Evolutionary conservation across 805 yeast species (phyloP), one percentile per base, ranked within the genome.

Genomic region (Teunomyces panamensis): DNA sequence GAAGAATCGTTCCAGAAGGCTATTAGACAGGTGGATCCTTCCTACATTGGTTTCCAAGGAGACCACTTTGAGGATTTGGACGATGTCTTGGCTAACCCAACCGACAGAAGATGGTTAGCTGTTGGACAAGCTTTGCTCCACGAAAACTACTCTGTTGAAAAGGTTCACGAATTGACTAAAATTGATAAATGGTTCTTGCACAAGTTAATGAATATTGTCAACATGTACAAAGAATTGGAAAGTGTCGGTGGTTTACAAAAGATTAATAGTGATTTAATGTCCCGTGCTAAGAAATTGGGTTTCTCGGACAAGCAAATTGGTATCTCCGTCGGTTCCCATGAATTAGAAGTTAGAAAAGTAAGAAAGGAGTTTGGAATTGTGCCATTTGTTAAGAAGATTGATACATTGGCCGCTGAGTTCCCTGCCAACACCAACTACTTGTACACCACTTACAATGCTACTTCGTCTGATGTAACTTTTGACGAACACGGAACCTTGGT

Each of bases 1-100:
- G 99, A 92, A 75, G 99, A 92, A 74, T 87, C 97, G 30, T 85
- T 92, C 79, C 97, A 94, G 76, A 92, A 92, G 78, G 98, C 98
- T 39, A 84, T 92, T 56, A 85, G 99, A 74, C 96, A 91, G 70
- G 89, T 90, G 53, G 97, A 90, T 63, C 97, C 97, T 36, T 84
- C 95, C 2, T 83, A 80, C 54, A 67, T 89, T 60, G 97, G 97
- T 35, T 88, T 90, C 81, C 96, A 90, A 74, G 96, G 96, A 59
- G 89, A 80, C 56, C 74, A 78, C 51, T 80, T 80, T 54, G 96
- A 89, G 56, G 73, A 85, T 63, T 76, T 90, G 64, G 97, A 91
- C 63, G 80, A 78, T 44, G 86, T 78, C 14, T 78, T 91, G 59
- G 77, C 86, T 34, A 83, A 86, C 62, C 97, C 98, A 55, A 89